Evolutionary conservation across 2,329 filamentous ascomycete genomes (phyloP).

Genomic region (Fusarium camptoceras): DNA sequence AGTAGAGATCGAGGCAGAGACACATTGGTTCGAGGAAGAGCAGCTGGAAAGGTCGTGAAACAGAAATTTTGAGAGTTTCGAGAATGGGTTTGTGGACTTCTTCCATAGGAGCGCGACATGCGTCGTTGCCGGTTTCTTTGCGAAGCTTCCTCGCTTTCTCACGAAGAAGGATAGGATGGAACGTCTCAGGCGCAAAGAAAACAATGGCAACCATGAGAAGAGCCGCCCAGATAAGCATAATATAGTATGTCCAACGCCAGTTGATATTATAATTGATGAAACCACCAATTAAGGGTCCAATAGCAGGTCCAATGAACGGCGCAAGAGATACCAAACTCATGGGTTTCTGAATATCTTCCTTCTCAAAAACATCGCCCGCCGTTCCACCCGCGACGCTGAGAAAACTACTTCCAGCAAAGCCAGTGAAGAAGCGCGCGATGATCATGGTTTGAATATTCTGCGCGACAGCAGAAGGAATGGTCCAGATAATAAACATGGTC

Average conservation of each 20-base stretch:
- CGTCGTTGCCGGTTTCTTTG: constrained; percentile 18
- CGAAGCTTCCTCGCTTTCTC: constrained; percentile 29
- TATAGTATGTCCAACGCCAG: constrained; percentile 42
- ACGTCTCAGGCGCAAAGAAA: constrained; percentile 36
- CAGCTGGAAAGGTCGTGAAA: constrained; percentile 77
- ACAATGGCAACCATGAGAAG: constrained; percentile 22
- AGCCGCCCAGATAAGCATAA: constrained; percentile 37
- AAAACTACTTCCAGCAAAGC: constrained; percentile 67
- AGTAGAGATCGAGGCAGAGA: constrained; percentile 79
- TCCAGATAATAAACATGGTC: constrained; percentile 77
- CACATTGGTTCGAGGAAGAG: constrained; percentile 84
- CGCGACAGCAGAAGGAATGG: constrained; percentile 81
- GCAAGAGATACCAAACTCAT: constrained; percentile 38
- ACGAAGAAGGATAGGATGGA: constrained; percentile 30
- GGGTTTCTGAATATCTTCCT: constrained; percentile 33
- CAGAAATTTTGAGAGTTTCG: constrained; percentile 49
- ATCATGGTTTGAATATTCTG: constrained; percentile 81
- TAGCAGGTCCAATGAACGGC: constrained; percentile 35
- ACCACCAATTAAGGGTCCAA: constrained; percentile 33
- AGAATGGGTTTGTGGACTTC: background rate
- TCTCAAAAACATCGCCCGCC: constrained; percentile 28
- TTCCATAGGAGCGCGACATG: constrained; percentile 23
- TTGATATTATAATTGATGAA: constrained; percentile 34
- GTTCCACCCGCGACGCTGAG: constrained; percentile 39
- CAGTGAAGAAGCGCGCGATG: constrained; percentile 78